Evolutionary conservation across 768 basidiomycete species (phyloP).

Genomic region (Vishniacozyma victoriae): DNA sequence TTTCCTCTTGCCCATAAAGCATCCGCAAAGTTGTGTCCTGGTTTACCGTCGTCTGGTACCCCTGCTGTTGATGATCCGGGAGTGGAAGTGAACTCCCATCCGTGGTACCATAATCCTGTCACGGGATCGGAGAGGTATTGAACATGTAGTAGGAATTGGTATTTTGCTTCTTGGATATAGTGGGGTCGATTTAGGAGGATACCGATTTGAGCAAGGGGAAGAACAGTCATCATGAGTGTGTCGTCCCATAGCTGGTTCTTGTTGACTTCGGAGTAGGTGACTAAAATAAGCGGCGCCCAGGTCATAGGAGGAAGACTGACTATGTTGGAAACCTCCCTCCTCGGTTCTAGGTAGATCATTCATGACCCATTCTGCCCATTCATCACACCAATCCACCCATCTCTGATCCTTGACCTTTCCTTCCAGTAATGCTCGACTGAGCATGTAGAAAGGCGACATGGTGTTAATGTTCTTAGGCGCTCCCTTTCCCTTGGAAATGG

Average conservation of each 20-base stretch:
- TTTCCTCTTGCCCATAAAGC: slow-evolving; percentile 58
- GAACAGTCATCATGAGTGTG: slow-evolving; percentile 56
- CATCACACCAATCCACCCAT: slow-evolving; percentile 42
- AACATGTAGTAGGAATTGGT: slow-evolving; percentile 53
- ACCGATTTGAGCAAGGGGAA: slow-evolving; percentile 58
- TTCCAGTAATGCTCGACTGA: slow-evolving; percentile 28
- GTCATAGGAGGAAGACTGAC: slow-evolving; percentile 12
- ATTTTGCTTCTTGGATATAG: slow-evolving; percentile 57
- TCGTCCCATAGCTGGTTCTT: slow-evolving; percentile 57
- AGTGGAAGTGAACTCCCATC: slow-evolving; percentile 34
- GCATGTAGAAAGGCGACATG: slow-evolving; percentile 52
- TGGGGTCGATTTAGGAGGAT: slow-evolving; percentile 53
- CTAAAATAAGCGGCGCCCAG: background rate
- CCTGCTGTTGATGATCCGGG: background rate
- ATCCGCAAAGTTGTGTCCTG: slow-evolving; percentile 45
- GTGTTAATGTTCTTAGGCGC: slow-evolving; percentile 61
- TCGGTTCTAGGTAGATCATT: slow-evolving; percentile 53
- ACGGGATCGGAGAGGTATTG: slow-evolving; percentile 35
- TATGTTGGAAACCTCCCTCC: slow-evolving; percentile 41
- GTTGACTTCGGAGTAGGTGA: slow-evolving; percentile 50
- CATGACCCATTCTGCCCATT: slow-evolving; percentile 51
- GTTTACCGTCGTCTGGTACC: slow-evolving; percentile 1
- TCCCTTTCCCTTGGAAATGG: slow-evolving; percentile 47
- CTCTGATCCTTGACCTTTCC: slow-evolving; percentile 22
- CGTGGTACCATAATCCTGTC: slow-evolving; percentile 45